These are phyloP conservation scores for Anthracocystis setariae DNA, from an alignment of 1,284 basidiomycete genomes.

Conservation along the genomic window DNA sequence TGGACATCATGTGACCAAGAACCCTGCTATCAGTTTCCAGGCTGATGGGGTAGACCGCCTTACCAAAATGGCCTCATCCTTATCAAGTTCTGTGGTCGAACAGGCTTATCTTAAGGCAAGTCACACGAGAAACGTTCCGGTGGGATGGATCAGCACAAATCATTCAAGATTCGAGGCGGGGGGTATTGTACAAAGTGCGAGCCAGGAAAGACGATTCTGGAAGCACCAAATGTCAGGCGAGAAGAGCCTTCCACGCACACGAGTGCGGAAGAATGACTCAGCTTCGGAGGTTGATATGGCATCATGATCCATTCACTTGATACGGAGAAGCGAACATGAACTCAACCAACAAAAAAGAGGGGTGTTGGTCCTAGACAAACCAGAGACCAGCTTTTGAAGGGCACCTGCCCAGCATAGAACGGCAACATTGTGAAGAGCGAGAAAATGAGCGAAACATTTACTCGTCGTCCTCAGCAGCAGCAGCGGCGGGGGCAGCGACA, in stretches of 20 bases:
- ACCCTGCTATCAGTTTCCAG: not conserved
- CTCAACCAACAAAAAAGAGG: conserved; percentile 20
- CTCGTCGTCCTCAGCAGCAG: conserved; percentile 47
- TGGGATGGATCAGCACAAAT: conserved; percentile 14
- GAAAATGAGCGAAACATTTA: conserved; percentile 38
- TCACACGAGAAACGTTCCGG: not conserved
- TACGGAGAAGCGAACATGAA: conserved; percentile 34
- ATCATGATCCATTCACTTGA: conserved; percentile 44
- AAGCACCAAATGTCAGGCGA: conserved; percentile 24
- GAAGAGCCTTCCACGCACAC: conserved; percentile 11
- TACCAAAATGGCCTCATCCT: not conserved
- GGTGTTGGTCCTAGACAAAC: conserved; percentile 22
- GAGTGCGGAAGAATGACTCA: not conserved
- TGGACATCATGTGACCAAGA: conserved; percentile 1
- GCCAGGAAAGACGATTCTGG: not conserved
- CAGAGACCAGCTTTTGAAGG: conserved; percentile 41
- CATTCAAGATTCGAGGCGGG: conserved; percentile 4
- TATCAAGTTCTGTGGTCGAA: no score
- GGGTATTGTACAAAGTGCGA: conserved; percentile 48
- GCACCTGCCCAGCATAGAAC: conserved; percentile 12
- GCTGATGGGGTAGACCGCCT: not conserved
- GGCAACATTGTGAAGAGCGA: conserved; percentile 6
- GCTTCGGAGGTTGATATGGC: conserved; percentile 7
- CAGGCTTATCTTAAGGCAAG: no score
- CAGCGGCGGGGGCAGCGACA: conserved; percentile 31